Evolutionary conservation across 2,329 filamentous ascomycete species (phyloP).

Genomic region (Diaporthe helianthi): DNA sequence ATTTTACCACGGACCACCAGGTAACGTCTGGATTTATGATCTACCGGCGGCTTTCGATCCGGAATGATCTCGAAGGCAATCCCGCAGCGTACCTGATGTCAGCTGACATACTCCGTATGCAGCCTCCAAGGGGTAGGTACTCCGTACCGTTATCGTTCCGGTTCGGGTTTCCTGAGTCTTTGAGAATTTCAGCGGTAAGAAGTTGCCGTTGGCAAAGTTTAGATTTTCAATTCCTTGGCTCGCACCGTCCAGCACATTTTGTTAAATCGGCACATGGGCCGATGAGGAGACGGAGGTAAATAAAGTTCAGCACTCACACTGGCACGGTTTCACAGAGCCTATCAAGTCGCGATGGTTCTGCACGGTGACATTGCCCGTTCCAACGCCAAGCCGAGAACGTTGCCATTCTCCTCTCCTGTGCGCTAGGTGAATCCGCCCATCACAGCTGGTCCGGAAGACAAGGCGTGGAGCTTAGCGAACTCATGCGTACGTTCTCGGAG

Average conservation of each 20-base stretch:
- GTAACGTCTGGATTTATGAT: neutral
- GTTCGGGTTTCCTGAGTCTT: no score
- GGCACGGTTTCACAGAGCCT: neutral
- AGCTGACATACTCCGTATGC: neutral
- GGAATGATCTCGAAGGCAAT: neutral
- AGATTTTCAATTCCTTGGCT: neutral
- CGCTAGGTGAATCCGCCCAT: neutral
- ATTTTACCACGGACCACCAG: neutral
- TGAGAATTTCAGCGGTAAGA: neutral
- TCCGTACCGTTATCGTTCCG: neutral
- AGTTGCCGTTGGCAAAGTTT: neutral
- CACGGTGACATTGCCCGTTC: neutral
- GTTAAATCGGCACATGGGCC: neutral
- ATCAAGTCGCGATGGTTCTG: neutral
- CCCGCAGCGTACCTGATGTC: neutral
- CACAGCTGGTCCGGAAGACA: neutral
- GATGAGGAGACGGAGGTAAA: neutral
- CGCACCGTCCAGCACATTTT: neutral
- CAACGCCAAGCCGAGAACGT: slow-evolving; percentile 17
- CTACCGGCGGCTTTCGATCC: neutral
- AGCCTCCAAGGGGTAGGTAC: no score
- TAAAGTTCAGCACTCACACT: slow-evolving; percentile 1
- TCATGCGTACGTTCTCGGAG: neutral
- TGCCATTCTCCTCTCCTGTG: neutral
- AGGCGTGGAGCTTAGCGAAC: neutral